Evolutionary conservation across 2,329 filamentous ascomycete genomes (phyloP).

Genomic region (Penicillium palitans): DNA sequence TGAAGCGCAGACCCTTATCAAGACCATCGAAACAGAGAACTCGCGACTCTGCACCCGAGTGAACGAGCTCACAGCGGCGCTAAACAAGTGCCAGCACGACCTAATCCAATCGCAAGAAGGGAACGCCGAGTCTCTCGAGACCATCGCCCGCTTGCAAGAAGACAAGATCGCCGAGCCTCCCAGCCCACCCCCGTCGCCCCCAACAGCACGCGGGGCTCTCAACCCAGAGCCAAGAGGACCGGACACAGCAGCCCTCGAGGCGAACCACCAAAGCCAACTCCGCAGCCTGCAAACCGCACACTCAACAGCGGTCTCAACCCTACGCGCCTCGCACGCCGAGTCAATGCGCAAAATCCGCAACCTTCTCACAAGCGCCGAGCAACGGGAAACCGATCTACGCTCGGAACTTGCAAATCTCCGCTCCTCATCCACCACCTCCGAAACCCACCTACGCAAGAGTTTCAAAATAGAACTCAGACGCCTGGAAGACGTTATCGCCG

Average conservation of each 20-base stretch:
- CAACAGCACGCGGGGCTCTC: constrained; percentile 11
- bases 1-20: constrained; percentile 40
- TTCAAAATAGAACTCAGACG: constrained; percentile 37
- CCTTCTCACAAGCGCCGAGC: constrained; percentile 36
- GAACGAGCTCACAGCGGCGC: constrained; percentile 36
- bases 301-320: constrained; percentile 37
- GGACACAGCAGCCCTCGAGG: constrained; percentile 27
- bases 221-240: constrained; percentile 10
- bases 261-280: constrained; percentile 39
- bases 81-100: constrained; percentile 35
- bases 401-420: constrained; percentile 35
- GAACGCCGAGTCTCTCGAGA: constrained; percentile 34
- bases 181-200: constrained; percentile 35
- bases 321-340: constrained; percentile 41
- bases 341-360: constrained; percentile 39
- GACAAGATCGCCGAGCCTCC: constrained; percentile 30
- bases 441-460: constrained; percentile 27
- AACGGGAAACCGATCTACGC: constrained; percentile 37
- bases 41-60: constrained; percentile 36
- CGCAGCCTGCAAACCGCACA: constrained; percentile 41
- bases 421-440: constrained; percentile 22
- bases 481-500: constrained; percentile 37
- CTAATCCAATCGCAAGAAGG: constrained; percentile 34
- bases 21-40: constrained; percentile 43
- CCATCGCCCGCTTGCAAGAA: constrained; percentile 33